These are phyloP conservation scores for Neofusicoccum sp. DNA, from an alignment of 2,329 filamentous ascomycete species.

Conservation along the genomic window DNA sequence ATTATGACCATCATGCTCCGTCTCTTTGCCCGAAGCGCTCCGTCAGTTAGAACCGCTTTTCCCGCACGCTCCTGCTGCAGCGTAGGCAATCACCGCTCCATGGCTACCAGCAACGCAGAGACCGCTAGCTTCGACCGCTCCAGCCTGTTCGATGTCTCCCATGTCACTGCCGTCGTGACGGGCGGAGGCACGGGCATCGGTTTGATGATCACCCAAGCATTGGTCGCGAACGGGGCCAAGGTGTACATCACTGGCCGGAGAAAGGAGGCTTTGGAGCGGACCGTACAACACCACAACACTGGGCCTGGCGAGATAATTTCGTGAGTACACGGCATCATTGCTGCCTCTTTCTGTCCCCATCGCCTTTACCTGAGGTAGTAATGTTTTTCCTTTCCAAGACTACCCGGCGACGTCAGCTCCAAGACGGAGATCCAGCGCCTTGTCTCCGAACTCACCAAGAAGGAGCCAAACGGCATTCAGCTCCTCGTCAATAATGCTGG, in stretches of 20 bases:
- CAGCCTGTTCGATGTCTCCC: constrained; percentile 50
- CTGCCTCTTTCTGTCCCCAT: background rate
- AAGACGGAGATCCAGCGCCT: constrained; percentile 52
- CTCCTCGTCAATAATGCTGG: constrained; percentile 59
- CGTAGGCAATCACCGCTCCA: constrained; percentile 28
- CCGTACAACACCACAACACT: constrained; percentile 50
- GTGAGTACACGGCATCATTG: constrained; percentile 26
- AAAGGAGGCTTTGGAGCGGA: constrained; percentile 40
- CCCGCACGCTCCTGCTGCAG: constrained; percentile 21
- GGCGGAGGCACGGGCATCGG: constrained; percentile 51
- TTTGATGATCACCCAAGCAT: constrained; percentile 41
- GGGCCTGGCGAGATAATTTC: constrained; percentile 53
- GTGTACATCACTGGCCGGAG: constrained; percentile 40
- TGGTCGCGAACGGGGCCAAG: constrained; percentile 39
- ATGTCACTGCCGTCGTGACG: constrained; percentile 49
- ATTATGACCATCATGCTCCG: constrained; percentile 32
- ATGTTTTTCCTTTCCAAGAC: constrained; percentile 25
- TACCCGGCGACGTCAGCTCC: constrained; percentile 52
- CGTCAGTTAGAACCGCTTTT: constrained; percentile 19
- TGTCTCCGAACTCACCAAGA: constrained; percentile 43
- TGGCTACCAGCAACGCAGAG: constrained; percentile 37
- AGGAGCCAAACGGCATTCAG: constrained; percentile 57
- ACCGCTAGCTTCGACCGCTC: constrained; percentile 45
- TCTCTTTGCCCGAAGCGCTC: constrained; percentile 29
- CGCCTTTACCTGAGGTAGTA: background rate